Conservation (phyloP, 345 rosid genomes). For the Eucalyptus rudis region DNA sequence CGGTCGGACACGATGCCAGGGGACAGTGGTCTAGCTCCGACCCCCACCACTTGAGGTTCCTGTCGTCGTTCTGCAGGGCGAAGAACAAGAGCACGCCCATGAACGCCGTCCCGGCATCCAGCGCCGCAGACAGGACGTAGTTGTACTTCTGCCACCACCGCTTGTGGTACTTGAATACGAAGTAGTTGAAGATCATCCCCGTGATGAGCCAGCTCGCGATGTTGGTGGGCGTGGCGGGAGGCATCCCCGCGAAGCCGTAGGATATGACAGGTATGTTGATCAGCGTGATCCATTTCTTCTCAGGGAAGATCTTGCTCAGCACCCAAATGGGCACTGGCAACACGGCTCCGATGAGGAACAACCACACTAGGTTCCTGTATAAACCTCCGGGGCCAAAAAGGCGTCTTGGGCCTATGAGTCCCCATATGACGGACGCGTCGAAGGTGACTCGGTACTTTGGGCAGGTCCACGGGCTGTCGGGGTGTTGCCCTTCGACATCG, state of each 20-base stretch:
- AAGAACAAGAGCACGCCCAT: slow-evolving; percentile 94
- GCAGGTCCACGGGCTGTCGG: slow-evolving; percentile 99
- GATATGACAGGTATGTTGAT: slow-evolving; percentile 94
- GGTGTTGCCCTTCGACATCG: slow-evolving; percentile 48
- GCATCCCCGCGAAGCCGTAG: slow-evolving; percentile 98
- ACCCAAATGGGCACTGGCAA: slow-evolving; percentile 90
- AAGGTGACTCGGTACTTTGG: slow-evolving; percentile 97
- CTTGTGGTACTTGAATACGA: slow-evolving; percentile 77
- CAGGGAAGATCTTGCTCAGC: slow-evolving; percentile 72
- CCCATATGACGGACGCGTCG: slow-evolving; percentile 97
- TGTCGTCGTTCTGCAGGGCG: slow-evolving; percentile 63
- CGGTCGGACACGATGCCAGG: slow-evolving; percentile 78
- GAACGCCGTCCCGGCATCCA: slow-evolving; percentile 98
- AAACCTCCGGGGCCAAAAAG: slow-evolving; percentile 89
- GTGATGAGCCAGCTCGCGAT: slow-evolving; percentile 95
- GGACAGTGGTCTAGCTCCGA: slow-evolving; percentile 84
- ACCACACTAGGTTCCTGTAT: slow-evolving; percentile 91
- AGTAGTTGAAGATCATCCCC: slow-evolving; percentile 88
- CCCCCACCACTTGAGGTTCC: slow-evolving; percentile 84
- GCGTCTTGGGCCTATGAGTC: slow-evolving; percentile 75
- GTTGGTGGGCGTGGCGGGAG: slow-evolving; percentile 99
- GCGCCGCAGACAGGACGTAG: slow-evolving; percentile 87
- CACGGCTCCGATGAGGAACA: slow-evolving; percentile 88
- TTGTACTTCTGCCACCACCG: slow-evolving; percentile 99
- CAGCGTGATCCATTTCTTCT: slow-evolving; percentile 92